Base-by-base conservation (phyloP, 2,329 filamentous ascomycete genomes). In the Cadophora sp. region DNA sequence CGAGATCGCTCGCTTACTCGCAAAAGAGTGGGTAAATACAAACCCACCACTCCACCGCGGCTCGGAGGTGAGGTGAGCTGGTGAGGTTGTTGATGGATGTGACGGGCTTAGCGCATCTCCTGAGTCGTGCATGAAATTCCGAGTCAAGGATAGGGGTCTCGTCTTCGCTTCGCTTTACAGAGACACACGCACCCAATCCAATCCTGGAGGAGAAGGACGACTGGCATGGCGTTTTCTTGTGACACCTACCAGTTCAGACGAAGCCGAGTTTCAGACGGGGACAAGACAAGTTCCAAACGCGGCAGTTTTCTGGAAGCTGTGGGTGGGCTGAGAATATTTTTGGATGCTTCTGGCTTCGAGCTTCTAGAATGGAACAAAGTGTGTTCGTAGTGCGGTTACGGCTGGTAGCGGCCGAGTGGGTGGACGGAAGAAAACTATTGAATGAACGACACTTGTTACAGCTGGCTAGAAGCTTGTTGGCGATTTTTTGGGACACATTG, bases 211-310 rank as follows among this genome's bases (percentile, higher is more conserved):
- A 51, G 48, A 24, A 51, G 48, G 24, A 53, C 50, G 50, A 24
- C 50, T 16, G 50, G 50, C 14, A 5, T 51, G 48, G 22, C 48
- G 22, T 14, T 19, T 11, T 11, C 40, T 16, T 4, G 40, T 19
- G 50, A 53, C 50, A 53, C 50, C 50, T 53, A 24, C 50, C 50
- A 27, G 26, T 53, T 53, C 50, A 53, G 50, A 53, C 50, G 24
- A 26, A 53, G 50, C 24, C 50, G 50, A 53, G 50, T 53, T 53
- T 53, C 50, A 53, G 24, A 27, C 5, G 50, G 50, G 50, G 9
- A 7, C n/a, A n/a, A 9, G 16, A 37, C 14, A 9, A 37, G 24
- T 53, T 53, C 50, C 24, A 53, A 53, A 53, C 11, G 24, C 24
- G 50, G 50, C 9, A 53, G 22, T 43, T 43, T 43, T 43, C 40